These are phyloP conservation scores for Corylus heterophylla DNA, from an alignment of 306 rosid species.

Conservation along the genomic window DNA sequence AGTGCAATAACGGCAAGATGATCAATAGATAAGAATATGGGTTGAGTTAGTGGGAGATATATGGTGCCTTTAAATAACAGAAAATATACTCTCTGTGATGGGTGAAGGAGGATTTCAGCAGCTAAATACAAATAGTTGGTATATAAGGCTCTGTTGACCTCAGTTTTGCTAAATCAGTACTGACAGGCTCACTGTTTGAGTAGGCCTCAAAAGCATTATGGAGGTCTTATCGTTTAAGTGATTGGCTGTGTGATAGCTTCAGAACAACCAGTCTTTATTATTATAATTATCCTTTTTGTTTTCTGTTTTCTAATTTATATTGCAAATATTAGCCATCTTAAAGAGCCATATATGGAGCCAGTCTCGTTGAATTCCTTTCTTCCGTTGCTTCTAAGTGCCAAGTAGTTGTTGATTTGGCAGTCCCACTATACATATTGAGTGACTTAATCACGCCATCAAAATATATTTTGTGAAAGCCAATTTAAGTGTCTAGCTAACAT, in stretches of 20 bases:
- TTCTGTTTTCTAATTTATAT: not conserved
- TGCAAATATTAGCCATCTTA: not conserved
- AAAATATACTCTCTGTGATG: not conserved
- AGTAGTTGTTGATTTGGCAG: no score
- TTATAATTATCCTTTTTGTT: not conserved
- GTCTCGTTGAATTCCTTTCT: not conserved
- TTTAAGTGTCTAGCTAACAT: no score
- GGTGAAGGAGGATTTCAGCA: not conserved
- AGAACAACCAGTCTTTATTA: not conserved
- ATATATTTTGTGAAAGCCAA: no score
- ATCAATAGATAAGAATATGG: not conserved
- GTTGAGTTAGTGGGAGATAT: not conserved
- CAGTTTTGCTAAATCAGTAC: not conserved
- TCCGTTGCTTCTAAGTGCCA: not conserved
- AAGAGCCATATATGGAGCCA: not conserved
- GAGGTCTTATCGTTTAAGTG: not conserved
- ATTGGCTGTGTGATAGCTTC: not conserved
- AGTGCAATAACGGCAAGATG: not conserved
- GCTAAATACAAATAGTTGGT: not conserved
- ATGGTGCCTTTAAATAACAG: not conserved
- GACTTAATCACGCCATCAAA: no score
- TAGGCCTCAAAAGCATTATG: not conserved
- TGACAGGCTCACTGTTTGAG: not conserved
- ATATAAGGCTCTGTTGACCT: not conserved
- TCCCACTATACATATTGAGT: no score